Percentiles rank a stretch among this genome's conserved stretches.
Evolutionary conservation across 169 alveolate genomes (phyloP).

Genomic region (Besnoitia besnoiti): DNA sequence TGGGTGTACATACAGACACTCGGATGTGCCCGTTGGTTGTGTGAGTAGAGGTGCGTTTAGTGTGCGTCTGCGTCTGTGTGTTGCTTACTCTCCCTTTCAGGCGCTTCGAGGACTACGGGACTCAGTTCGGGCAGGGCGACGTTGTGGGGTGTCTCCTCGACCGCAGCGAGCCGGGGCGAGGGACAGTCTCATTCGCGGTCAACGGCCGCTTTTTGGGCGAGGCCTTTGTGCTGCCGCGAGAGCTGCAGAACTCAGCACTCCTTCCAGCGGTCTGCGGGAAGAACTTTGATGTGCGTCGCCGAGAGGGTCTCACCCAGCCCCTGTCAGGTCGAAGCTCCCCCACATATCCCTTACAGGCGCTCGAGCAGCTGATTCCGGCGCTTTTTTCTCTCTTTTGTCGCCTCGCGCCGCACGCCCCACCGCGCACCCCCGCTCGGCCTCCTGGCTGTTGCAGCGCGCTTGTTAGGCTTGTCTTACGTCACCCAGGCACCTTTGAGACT

Average conservation of each 20-base stretch:
- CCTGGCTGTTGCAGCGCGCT: no score
- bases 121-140: slow-evolving; percentile 17
- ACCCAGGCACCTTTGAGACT: no score
- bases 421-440: no score
- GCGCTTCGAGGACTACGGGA: slow-evolving; percentile 31
- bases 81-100: slow-evolving; percentile 5
- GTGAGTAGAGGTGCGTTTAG: neutral
- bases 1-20: no score
- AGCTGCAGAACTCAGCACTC: neutral
- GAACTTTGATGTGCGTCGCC: slow-evolving; percentile 27
- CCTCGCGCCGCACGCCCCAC: no score
- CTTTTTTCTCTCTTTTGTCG: neutral
- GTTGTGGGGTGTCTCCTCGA: slow-evolving; percentile 43
- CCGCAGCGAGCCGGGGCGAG: slow-evolving; percentile 2
- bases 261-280: slow-evolving; percentile 37
- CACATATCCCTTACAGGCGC: neutral
- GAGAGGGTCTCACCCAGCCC: no score
- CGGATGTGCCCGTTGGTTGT: no score
- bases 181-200: slow-evolving; percentile 17
- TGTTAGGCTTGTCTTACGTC: no score
- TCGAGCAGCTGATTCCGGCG: neutral
- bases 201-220: slow-evolving; percentile 23
- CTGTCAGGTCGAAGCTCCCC: no score
- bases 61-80: neutral
- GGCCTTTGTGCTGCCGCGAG: slow-evolving; percentile 11